Evolutionary conservation across 2,329 filamentous ascomycete species (phyloP).

Genomic region (Calonectria hawksworthii): DNA sequence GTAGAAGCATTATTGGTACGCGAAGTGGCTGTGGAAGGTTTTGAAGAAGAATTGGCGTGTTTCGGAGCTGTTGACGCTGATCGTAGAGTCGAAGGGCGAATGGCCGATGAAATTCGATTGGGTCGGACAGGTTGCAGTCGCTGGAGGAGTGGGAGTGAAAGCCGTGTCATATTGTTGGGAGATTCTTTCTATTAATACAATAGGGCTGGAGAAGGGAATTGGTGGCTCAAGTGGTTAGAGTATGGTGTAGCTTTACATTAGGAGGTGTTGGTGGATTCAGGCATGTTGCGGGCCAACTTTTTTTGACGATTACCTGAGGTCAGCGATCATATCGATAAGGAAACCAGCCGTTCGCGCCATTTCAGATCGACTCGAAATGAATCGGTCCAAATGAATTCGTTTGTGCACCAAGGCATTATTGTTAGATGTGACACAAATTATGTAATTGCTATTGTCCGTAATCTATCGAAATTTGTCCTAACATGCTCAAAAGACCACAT

Average conservation of each 20-base stretch:
- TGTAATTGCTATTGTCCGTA: not conserved
- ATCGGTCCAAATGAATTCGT: not conserved
- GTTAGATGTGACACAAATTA: not conserved
- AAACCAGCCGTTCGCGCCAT: not conserved
- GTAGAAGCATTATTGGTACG: not conserved
- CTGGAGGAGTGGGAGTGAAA: not conserved
- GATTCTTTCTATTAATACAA: not conserved
- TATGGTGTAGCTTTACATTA: no score
- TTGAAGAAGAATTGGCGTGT: not conserved
- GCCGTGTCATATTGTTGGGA: not conserved
- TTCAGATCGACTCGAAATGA: not conserved
- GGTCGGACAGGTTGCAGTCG: not conserved
- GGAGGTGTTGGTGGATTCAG: not conserved
- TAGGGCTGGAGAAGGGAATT: not conserved
- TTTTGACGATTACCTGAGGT: not conserved
- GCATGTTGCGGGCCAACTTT: not conserved
- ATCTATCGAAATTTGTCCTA: slow-evolving; percentile 2
- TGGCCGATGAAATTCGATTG: not conserved
- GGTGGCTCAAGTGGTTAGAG: not conserved
- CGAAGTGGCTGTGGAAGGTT: not conserved
- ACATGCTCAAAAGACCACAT: not conserved
- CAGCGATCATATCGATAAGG: not conserved
- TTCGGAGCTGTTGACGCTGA: not conserved
- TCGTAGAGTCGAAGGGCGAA: not conserved
- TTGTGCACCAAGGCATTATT: not conserved